Evolutionary conservation across 768 basidiomycete species (phyloP).

Genomic region (Neoboletus subvelutipes): DNA sequence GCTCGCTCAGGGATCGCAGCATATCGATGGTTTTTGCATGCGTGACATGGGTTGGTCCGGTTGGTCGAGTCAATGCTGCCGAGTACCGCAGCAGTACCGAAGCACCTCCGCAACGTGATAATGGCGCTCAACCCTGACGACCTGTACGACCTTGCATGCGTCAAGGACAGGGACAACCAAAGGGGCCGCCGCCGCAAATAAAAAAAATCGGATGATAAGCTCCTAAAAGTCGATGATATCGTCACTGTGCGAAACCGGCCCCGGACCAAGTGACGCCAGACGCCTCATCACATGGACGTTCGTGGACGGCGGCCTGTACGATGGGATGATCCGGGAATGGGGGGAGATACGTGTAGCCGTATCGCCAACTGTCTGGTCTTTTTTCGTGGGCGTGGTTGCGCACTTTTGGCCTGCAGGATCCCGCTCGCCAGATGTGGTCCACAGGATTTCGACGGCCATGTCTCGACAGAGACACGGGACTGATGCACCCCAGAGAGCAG

Average conservation of each 20-base stretch:
- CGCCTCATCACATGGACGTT: background rate
- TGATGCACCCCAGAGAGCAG: no score
- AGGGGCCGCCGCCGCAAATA: background rate
- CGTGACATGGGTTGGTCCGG: background rate
- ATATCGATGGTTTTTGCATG: background rate
- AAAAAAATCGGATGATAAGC: background rate
- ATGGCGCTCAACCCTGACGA: background rate
- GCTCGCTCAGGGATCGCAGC: background rate
- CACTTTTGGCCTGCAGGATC: background rate
- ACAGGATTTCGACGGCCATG: background rate
- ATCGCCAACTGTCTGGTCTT: background rate
- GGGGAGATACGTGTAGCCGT: background rate
- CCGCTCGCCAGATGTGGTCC: background rate
- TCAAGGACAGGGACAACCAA: background rate
- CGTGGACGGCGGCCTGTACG: background rate
- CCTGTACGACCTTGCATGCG: background rate
- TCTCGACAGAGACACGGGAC: background rate
- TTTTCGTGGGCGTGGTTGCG: background rate
- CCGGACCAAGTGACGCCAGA: background rate
- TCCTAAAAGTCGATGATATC: background rate
- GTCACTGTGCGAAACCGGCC: background rate
- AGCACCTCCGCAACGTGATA: background rate
- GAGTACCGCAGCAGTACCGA: background rate
- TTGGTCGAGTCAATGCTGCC: background rate
- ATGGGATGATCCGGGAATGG: conserved; percentile 5